Conservation (phyloP, 1,139 yeast genomes). For the Meyerozyma carpophila region DNA sequence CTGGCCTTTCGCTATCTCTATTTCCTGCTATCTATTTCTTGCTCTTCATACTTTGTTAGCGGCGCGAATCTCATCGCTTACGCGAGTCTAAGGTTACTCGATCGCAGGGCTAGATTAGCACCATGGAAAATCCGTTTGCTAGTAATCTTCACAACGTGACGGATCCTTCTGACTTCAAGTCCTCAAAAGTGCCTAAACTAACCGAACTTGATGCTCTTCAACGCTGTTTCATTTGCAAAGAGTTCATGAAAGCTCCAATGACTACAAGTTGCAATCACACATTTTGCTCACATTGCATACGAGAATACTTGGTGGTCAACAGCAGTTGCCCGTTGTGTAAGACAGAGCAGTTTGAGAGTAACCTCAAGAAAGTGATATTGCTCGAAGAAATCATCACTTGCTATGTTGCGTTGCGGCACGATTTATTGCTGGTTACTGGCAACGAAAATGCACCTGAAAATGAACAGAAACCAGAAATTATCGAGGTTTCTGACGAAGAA, state of each 20-base stretch:
- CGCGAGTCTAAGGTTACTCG: not conserved
- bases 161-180: slow-evolving; percentile 70
- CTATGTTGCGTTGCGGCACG: slow-evolving; percentile 42
- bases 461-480: slow-evolving; percentile 10
- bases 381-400: slow-evolving; percentile 67
- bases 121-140: slow-evolving; percentile 10
- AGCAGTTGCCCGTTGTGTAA: slow-evolving; percentile 79
- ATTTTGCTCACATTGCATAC: slow-evolving; percentile 84
- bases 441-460: slow-evolving; percentile 3
- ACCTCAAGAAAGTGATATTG: slow-evolving; percentile 61
- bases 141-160: slow-evolving; percentile 27
- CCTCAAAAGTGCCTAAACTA: slow-evolving; percentile 50
- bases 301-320: slow-evolving; percentile 58
- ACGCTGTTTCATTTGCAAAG: slow-evolving; percentile 91
- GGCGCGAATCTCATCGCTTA: not conserved
- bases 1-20: too few species aligned
- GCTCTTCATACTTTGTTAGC: not conserved
- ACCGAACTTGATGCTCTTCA: slow-evolving; percentile 63
- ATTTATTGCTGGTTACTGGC: slow-evolving; percentile 21
- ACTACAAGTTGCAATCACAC: slow-evolving; percentile 84
- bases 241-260: slow-evolving; percentile 75
- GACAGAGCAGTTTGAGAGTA: slow-evolving; percentile 64
- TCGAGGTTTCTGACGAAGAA: slow-evolving; percentile 15
- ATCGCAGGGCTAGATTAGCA: not conserved
- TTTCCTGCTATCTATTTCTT: not conserved